Base-by-base conservation (phyloP, 2,329 filamentous ascomycete genomes). In the Colletotrichum australisinense region DNA sequence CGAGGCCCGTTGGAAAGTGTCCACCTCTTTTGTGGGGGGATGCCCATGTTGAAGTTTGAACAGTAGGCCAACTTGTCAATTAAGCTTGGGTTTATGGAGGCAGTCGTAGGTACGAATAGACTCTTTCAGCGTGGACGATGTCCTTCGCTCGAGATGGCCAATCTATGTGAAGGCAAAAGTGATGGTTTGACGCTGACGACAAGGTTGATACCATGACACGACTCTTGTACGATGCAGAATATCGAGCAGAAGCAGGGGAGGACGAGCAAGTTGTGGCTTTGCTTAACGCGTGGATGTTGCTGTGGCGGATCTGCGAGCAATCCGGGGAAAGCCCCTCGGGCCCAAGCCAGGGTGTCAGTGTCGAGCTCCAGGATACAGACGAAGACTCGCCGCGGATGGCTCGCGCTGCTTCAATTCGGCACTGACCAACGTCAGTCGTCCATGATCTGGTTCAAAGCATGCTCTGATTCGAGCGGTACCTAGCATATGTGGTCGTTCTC, bases 401-500 rank as follows among this genome's bases (percentile, higher is more conserved):
- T 71, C 63, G 67, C 57, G 35, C 49, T 46, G 60, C 62, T 38
- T 64, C 24, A 38, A 38, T 63, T 59, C 58, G 38, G 30, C 38
- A 42, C 26, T 35, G 55, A 35, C 66, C 32, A 65, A 65, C 56
- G 63, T 72, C 63, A 59, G 53, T 49, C 19, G 42, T 49, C 7
- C 19, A 11, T 16, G 53, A 68, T 59, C 52, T 55, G 68, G 19
- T 72, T 53, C 69, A 32, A 60, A 42, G 22, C 7, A 32, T 63
- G 57, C 63, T 63, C 67, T 63, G 67, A 67, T 72, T 67, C 46
- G 72, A 74, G 63, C 72, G 68, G 68, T 63, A 74, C 55, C 35
- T 56, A 58, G 63, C 68, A 63, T 30, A 16, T 49, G 19, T 19
- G 63, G 52, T 24, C 58, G 24, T 52, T 38, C 46, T 57, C 60